Conservation (phyloP, 257 asterid genomes). For the Solanum corneliomulleri region DNA sequence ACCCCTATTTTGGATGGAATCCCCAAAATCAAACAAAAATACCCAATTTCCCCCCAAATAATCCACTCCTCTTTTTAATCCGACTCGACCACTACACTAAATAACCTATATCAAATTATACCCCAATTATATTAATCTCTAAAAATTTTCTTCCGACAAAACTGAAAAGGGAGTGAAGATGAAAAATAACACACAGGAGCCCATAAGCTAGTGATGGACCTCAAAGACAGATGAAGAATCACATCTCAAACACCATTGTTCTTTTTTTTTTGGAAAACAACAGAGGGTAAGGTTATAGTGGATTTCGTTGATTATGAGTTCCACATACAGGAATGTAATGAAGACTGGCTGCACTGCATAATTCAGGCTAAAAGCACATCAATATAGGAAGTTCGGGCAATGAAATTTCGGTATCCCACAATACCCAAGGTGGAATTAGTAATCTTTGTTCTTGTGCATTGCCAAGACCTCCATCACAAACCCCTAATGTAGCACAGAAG, state of each 20-base stretch:
- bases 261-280: not conserved
- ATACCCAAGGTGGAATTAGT: not conserved
- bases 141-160: not conserved
- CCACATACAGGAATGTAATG: not conserved
- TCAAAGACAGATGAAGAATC: not conserved
- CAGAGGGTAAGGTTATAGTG: not conserved
- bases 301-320: not conserved
- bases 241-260: not conserved
- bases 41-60: not conserved
- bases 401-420: not conserved
- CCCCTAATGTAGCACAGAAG: not conserved
- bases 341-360: not conserved
- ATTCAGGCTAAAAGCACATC: not conserved
- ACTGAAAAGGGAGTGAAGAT: not conserved
- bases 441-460: not conserved
- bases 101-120: not conserved
- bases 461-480: not conserved
- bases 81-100: not conserved
- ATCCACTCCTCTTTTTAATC: not conserved
- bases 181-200: not conserved
- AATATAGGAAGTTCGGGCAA: not conserved
- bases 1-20: not conserved
- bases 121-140: not conserved
- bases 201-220: not conserved
- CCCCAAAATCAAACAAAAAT: not conserved